Conservation (phyloP, 106 monocot genomes). For the Narthecium ossifragum region DNA sequence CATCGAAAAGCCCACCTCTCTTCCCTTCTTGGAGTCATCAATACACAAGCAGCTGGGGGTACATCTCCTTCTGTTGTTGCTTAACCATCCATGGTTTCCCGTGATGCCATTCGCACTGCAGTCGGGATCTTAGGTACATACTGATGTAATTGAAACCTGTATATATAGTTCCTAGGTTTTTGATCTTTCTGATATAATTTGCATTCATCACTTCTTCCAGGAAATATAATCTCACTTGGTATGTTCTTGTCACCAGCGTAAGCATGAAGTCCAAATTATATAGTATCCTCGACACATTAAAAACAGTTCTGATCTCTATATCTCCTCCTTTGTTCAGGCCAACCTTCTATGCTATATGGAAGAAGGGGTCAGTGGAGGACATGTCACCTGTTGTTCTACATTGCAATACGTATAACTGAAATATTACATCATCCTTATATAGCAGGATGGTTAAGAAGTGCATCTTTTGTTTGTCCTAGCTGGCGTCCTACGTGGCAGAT, state of each 20-base stretch:
- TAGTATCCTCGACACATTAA: neutral
- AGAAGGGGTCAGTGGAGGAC: conserved; percentile 70
- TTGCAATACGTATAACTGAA: too few species aligned
- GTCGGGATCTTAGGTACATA: conserved; percentile 60
- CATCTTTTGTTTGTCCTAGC: too few species aligned
- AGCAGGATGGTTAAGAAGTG: too few species aligned
- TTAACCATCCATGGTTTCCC: conserved; percentile 49
- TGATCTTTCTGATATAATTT: too few species aligned
- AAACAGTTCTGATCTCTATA: neutral
- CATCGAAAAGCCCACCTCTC: neutral
- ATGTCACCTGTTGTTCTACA: conserved; percentile 65
- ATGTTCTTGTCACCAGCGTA: conserved; percentile 74
- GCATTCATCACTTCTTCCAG: conserved; percentile 17
- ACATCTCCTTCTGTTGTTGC: neutral
- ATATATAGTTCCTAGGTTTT: too few species aligned
- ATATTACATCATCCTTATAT: too few species aligned
- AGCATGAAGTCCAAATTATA: conserved; percentile 5
- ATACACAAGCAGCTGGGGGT: neutral
- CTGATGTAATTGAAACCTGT: neutral
- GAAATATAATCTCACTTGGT: conserved; percentile 53
- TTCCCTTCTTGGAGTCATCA: neutral
- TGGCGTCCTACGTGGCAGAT: too few species aligned
- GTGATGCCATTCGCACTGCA: conserved; percentile 41
- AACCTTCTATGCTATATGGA: conserved; percentile 61
- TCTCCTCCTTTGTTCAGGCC: conserved; percentile 37